A percentile compares a stretch with the other conserved stretches of the same genome.
These are phyloP conservation scores for Verticillium tricorpus DNA, from an alignment of 2,329 filamentous ascomycete genomes.

Conservation along the genomic window DNA sequence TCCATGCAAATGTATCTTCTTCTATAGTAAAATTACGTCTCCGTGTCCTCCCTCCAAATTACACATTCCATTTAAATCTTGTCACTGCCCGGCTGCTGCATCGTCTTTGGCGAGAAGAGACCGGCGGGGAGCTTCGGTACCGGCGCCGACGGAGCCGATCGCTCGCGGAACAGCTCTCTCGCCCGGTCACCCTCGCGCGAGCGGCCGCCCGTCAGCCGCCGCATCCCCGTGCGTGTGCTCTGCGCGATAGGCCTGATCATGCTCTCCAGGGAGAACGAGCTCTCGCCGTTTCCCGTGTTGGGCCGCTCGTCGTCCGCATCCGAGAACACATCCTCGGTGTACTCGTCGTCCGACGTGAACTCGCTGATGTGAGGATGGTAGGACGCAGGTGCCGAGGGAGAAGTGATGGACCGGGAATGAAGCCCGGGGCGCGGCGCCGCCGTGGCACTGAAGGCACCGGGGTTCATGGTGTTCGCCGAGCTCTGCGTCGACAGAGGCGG, in stretches of 20 bases:
- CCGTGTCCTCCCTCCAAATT: background rate
- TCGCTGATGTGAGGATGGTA: slow-evolving; percentile 54
- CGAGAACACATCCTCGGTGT: slow-evolving; percentile 68
- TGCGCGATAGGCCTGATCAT: slow-evolving; percentile 57
- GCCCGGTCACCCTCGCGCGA: slow-evolving; percentile 32
- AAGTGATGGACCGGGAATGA: slow-evolving; percentile 81
- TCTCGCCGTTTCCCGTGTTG: slow-evolving; percentile 32
- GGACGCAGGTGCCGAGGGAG: slow-evolving; percentile 59
- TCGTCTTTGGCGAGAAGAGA: slow-evolving; percentile 24
- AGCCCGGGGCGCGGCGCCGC: slow-evolving; percentile 57
- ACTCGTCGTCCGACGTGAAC: slow-evolving; percentile 73
- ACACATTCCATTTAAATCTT: background rate
- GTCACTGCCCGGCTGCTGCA: background rate
- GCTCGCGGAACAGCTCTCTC: slow-evolving; percentile 28
- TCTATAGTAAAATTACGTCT: background rate
- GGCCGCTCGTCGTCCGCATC: slow-evolving; percentile 64
- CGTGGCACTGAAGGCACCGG: slow-evolving; percentile 49
- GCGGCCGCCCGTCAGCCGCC: slow-evolving; percentile 56
- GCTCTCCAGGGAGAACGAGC: slow-evolving; percentile 53
- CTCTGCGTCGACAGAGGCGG: slow-evolving; percentile 56
- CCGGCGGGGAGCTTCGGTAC: slow-evolving; percentile 35
- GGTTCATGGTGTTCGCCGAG: slow-evolving; percentile 55
- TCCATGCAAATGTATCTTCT: background rate
- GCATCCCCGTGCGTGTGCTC: slow-evolving; percentile 53
- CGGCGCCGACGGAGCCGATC: slow-evolving; percentile 31